Base-by-base conservation (phyloP, 805 yeast genomes). In the Jamesozyma jinghongensis region DNA sequence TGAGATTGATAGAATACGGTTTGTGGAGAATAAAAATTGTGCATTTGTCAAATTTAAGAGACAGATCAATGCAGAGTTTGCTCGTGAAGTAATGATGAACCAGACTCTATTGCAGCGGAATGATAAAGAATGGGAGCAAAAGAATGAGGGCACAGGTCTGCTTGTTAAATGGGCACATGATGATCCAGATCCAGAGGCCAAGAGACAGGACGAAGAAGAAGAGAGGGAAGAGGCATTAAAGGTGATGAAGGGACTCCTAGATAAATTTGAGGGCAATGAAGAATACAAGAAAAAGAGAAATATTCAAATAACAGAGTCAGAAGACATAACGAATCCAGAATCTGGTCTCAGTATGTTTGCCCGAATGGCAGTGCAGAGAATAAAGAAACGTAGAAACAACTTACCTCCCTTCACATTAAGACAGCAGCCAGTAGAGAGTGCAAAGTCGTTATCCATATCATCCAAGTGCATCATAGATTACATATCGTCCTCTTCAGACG, bases 41-140 rank as follows among this genome's bases (percentile, higher is more conserved):
- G 95, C 88, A 0, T 88, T 90, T 63, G 74, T 92, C 5, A 80
- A 83, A 1, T 90, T 66, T 54, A 69, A 68, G 42, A 59, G 69
- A 28, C 95, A 85, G 51, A 59, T 71, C 17, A 79, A 74, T 54
- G 97, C 97, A 0, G 97, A 90, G 59, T 92, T 90, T 68, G 95
- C 96, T 0, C 85, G 85, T 53, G 97, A 90, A 59, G 95, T 95
- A 1, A 85, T 90, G 95, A 75, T 81, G 31, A 79, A 80, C 34
- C 97, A 90, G 58, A 71, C 83, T 7, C 57, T 88, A 6, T 72
- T 79, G 39, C 37, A 49, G 5, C 53, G 55, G 2, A 51, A 49
- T 19, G 63, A 58, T 35, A 52, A 51, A 29, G 77, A 73, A 33
- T 71, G 74, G 42, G 95, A 83, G 46, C 72, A 79, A 0, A 61